phyloP scores from a whole-genome alignment of 306 rosid genomes.

The Ormosia emarginata region DNA sequence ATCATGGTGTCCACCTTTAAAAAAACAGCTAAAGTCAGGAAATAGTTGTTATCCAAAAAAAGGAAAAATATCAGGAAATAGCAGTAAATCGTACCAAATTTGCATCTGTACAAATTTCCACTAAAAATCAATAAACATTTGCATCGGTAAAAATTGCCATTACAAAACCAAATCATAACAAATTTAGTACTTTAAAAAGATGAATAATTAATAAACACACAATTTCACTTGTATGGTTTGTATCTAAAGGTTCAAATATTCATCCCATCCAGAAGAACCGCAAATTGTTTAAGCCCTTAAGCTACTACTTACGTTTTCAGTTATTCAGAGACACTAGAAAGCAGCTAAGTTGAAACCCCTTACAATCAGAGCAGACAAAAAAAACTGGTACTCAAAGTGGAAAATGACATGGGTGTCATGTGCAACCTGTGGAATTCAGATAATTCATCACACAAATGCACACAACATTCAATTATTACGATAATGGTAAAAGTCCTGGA shows the following conservation, averaged over 20 bases:
- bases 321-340: background rate
- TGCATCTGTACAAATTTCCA: background rate
- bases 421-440: background rate
- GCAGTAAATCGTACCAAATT: too few species aligned
- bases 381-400: background rate
- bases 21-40: background rate
- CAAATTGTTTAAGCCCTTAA: background rate
- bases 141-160: background rate
- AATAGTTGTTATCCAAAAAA: background rate
- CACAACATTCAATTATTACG: background rate
- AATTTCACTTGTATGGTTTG: background rate
- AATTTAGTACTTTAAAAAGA: background rate
- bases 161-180: background rate
- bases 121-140: background rate
- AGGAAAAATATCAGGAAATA: background rate
- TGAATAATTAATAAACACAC: background rate
- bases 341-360: background rate
- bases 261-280: background rate
- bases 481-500: background rate
- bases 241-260: background rate
- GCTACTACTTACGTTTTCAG: background rate
- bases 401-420: background rate
- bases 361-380: background rate
- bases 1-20: slow-evolving; percentile 93
- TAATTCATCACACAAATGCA: background rate